Base-by-base conservation (phyloP, 441 rosid species). In the Rhodomyrtus psidioides region DNA sequence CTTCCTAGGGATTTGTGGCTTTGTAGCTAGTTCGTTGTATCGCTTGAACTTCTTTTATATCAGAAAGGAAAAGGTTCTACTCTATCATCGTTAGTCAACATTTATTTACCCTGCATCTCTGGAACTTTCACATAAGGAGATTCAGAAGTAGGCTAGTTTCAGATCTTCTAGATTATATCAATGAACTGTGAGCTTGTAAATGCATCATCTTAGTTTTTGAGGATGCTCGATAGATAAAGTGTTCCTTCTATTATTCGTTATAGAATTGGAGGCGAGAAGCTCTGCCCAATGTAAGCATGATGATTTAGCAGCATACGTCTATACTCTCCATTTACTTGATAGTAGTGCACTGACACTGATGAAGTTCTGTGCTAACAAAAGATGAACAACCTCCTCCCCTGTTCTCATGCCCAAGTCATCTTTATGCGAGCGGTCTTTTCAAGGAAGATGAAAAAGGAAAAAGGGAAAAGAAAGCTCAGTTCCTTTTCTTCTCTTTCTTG, bases 11-110 rank as follows among this genome's bases (percentile, higher is more conserved):
- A 81, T 95, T 44, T 96, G 99, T 84, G 99, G 99, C 84, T 91
- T 97, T 51, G 90, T 96, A 89, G 97, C 98, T 82, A 98, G 99
- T 90, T 93, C 96, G 83, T 91, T 97, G 84, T 96, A 96, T 86
- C 98, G 94, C 84, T 88, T 95, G 88, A 96, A 96, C 91, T 87
- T 96, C 89, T 89, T 95, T 83, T 90, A 92, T 89, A 94, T 97
- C 90, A 96, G 97, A 82, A 94, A 90, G 90, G 96, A 95, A 49
- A 96, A 96, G 99, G 99, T 96, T 85, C 81, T 81, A 46, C 54
- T 74, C 79, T 84, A 55, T 39, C 49, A 70, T 70, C 2, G 5
- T 70, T 70, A 49, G 79, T 70, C 49, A 70, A 44, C 49, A 70
- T 39, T 70, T 70, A 70, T 39, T 70, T 70, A 39, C 49, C 39